Base-by-base conservation (phyloP, 176 grass and related monocot genomes). In the Oryza meridionalis region DNA sequence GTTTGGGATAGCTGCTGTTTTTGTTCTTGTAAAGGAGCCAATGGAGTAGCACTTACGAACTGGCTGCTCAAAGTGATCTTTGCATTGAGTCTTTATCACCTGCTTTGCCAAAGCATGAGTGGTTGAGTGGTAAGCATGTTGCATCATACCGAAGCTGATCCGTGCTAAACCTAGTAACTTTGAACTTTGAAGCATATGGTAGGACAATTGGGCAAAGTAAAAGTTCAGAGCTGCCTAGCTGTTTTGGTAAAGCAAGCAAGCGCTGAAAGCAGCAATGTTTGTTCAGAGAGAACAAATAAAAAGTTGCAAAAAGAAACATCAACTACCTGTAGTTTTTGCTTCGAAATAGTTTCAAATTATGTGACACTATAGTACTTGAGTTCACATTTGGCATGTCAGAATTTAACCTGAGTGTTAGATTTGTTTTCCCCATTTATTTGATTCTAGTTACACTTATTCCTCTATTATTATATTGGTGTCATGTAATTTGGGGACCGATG, bases 121-220 rank as follows among this genome's bases (percentile, higher is more conserved):
- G 13, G n/a, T 11, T 11, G 14, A 74, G 3, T 29, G 13, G n/a
- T 11, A 72, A 45, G 40, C 2, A 25, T 50, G 22, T 11, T 32
- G 12, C 45, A 19, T 9, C 27, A 13, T 75, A 9, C 31, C 11
- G 47, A 55, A 75, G 9, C 22, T 72, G 11, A 46, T 72, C 2
- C n/a, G 5, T 70, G 35, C 32, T 70, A 37, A 15, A 4, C 3
- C 26, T 22, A 42, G 19, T 70, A 29, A 6, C n/a, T 62, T 62
- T 24, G n/a, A 62, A 74, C 73, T 55, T 75, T 33, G 26, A 75
- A 55, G 71, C 44, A 73, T n/a, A 50, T 29, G 43, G 22, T 45
- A 70, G 37, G 10, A 43, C 42, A 43, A 15, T 46, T 19, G 51
- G 51, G 21, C 51, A 72, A 45, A 72, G 69, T 45, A 44, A 46